Conservation (phyloP, 768 basidiomycete species). For the Pleurotus platypus region DNA sequence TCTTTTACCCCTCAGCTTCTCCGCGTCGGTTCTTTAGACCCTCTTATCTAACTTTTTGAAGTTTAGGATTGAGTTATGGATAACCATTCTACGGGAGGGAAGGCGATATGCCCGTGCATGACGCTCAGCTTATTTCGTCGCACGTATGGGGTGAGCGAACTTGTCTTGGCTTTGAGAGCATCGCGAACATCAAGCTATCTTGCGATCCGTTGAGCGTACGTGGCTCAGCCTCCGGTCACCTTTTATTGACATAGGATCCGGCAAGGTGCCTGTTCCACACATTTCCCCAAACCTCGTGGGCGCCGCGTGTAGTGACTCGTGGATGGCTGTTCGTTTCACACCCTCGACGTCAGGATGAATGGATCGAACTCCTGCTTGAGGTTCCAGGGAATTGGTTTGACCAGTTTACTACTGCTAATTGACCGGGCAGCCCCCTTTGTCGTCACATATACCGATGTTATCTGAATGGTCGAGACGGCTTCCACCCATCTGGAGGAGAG, state of each 20-base stretch:
- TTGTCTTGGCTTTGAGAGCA: not conserved
- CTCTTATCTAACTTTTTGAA: slow-evolving; percentile 1
- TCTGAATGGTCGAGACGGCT: no score
- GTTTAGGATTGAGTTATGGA: not conserved
- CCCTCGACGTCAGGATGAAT: no score
- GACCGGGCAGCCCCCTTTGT: no score
- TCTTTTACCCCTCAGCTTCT: not conserved
- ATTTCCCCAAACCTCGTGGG: not conserved
- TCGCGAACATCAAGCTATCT: not conserved
- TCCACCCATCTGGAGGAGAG: no score
- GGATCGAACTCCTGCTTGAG: no score
- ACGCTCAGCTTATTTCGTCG: no score
- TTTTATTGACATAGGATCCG: not conserved
- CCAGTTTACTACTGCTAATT: no score
- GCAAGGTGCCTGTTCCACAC: not conserved
- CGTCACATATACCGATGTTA: no score
- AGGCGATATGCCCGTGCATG: no score
- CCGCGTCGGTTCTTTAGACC: not conserved
- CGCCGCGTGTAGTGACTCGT: slow-evolving; percentile 2
- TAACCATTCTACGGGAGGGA: no score
- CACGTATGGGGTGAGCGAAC: not conserved
- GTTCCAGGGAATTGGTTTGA: no score
- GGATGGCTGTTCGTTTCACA: not conserved
- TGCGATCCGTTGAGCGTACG: not conserved
- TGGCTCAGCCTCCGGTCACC: not conserved